Evolutionary conservation across 2,329 filamentous ascomycete species (phyloP).

Genomic region (Neonectria hederae): DNA sequence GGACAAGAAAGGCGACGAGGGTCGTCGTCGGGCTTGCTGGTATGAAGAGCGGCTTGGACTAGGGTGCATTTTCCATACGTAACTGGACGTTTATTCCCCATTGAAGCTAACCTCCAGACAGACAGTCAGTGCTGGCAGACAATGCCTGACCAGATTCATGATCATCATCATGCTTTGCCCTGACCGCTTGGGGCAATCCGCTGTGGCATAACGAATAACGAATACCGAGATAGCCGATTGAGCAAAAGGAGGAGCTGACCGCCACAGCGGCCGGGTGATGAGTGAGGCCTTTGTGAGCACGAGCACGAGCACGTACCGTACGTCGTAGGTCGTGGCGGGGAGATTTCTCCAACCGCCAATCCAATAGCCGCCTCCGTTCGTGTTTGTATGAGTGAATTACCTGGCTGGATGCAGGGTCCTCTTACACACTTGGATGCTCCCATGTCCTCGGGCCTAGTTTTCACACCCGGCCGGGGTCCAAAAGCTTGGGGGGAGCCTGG

Average conservation of each 20-base stretch:
- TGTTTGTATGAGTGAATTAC: conserved; percentile 44
- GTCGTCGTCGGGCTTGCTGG: conserved; percentile 9
- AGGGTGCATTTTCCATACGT: conserved; percentile 7
- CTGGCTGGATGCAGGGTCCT: conserved; percentile 40
- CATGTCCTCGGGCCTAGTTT: conserved; percentile 26
- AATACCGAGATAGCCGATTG: conserved; percentile 33
- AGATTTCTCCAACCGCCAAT: conserved; percentile 18
- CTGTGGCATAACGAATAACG: too few species aligned
- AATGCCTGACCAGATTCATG: conserved; percentile 12
- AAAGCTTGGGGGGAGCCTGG: conserved; percentile 28
- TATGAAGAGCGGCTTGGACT: conserved; percentile 1
- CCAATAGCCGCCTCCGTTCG: conserved; percentile 8
- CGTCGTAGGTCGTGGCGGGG: conserved; percentile 13
- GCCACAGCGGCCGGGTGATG: conserved; percentile 21
- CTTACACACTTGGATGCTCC: conserved; percentile 32
- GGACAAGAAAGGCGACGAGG: conserved; percentile 19
- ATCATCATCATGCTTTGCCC: conserved; percentile 5
- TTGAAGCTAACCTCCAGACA: not conserved
- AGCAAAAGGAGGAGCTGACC: conserved; percentile 27
- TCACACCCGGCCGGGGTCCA: conserved; percentile 26
- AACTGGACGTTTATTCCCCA: conserved; percentile 5
- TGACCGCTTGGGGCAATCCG: conserved; percentile 8
- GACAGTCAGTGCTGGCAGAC: conserved; percentile 8
- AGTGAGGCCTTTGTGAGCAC: conserved; percentile 19
- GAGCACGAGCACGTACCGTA: not conserved